Evolutionary conservation across 108 stramenopile species (phyloP), one percentile per base, ranked within the genome.

Genomic region (Nannochloropsis granulata): DNA sequence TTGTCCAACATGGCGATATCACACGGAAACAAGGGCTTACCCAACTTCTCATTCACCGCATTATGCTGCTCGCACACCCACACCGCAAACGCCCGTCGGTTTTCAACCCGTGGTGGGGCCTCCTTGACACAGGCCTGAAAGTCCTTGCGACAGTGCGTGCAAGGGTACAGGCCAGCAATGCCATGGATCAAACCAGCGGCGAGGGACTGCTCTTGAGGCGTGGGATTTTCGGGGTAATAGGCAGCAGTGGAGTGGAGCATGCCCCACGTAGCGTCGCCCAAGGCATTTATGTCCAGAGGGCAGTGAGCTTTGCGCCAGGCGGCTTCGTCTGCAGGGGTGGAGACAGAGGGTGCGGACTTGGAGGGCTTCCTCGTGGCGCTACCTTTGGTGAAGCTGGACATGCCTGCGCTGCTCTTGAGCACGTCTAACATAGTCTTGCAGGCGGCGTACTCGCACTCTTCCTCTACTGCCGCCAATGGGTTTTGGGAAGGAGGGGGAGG

Each of bases 231-330:
- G 8, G 91, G 91, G 81, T 91, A 92, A 84, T 92, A 87, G 7
- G 91, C 91, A 16, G 91, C 91, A 43, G 90, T 90, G 43, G 90
- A 91, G 86, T 92, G 91, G 12, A 92, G 56, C 88, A 86, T 12
- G 12, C 86, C 86, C 86, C 86, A 86, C 12, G 86, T 86, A 24
- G 82, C 79, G 21, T 82, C 45, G 25, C 86, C 86, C n/a, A 86
- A 45, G 78, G 82, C 82, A n/a, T 82, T 82, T 79, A 83, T 86
- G 79, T 83, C 79, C 13, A 86, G 82, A 14, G 86, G 86, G 45
- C 86, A 86, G 13, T 42, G 78, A 16, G 78, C 43, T 14, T 79
- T 43, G 45, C 26, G 21, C 24, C 16, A 25, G 25, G 83, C 13
- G 12, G 80, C 80, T 16, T 34, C 80, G 26, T 80, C 80, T 78